phyloP scores from a whole-genome alignment of 225 moss, liverwort and hornwort species.

The Ulota crispa region DNA sequence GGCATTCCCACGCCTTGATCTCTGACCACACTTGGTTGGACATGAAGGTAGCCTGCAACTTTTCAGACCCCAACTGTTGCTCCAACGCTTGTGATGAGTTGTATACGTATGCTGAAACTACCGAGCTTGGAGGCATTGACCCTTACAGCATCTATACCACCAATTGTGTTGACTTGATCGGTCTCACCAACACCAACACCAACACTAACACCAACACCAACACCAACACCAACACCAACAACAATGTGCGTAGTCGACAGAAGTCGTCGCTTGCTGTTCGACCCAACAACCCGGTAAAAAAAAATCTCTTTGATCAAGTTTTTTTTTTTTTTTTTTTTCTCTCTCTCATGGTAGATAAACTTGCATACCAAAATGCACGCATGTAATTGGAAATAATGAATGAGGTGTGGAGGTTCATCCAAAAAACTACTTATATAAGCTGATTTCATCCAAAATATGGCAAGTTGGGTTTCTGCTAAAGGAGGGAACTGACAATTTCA shows the following conservation, averaged over 20 bases:
- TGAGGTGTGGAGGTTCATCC: too few species aligned
- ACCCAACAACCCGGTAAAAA: conserved; percentile 50
- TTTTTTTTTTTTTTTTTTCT: too few species aligned
- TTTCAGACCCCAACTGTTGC: conserved; percentile 48
- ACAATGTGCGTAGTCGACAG: neutral
- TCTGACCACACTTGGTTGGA: conserved; percentile 66
- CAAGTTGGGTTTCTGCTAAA: too few species aligned
- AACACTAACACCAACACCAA: neutral
- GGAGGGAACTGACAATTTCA: too few species aligned
- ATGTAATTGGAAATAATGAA: too few species aligned
- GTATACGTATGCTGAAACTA: conserved; percentile 41
- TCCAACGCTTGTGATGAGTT: conserved; percentile 44
- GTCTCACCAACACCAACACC: conserved; percentile 1
- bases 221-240: neutral
- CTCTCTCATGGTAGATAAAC: too few species aligned
- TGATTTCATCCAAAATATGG: too few species aligned
- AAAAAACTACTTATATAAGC: too few species aligned
- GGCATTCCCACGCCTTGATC: conserved; percentile 75
- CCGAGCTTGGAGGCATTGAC: conserved; percentile 50
- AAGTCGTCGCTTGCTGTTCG: conserved; percentile 25
- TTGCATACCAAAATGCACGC: too few species aligned
- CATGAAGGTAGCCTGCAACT: conserved; percentile 50
- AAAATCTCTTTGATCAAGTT: neutral
- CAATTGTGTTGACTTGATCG: conserved; percentile 30
- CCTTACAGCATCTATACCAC: conserved; percentile 58